phyloP scores from a whole-genome alignment of 768 basidiomycete species.

The Candolleomyces aberdarensis region DNA sequence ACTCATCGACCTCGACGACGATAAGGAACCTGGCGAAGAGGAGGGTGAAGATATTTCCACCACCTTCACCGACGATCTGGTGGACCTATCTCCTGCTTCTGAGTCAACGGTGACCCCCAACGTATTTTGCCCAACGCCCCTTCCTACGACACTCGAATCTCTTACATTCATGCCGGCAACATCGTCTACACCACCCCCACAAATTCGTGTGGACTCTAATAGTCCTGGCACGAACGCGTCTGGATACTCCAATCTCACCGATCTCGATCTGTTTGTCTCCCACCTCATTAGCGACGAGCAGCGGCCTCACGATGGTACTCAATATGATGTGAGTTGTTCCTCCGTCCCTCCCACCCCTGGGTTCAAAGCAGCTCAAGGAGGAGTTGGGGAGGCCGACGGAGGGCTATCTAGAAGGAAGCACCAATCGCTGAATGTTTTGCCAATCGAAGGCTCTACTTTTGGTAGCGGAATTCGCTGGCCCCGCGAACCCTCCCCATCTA shows the following conservation, averaged over 20 bases:
- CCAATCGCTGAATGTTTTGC: constrained; percentile 1
- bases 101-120: constrained; percentile 14
- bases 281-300: constrained; percentile 42
- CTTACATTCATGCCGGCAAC: constrained; percentile 1
- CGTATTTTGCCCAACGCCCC: constrained; percentile 11
- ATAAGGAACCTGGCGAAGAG: constrained; percentile 8
- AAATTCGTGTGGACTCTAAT: background rate
- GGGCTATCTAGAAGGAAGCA: background rate
- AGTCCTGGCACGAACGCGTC: background rate
- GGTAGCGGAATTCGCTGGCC: constrained; percentile 3
- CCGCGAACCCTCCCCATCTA: background rate
- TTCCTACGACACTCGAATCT: background rate
- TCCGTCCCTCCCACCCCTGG: background rate
- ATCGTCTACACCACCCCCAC: constrained; percentile 5
- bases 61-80: constrained; percentile 22
- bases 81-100: constrained; percentile 16
- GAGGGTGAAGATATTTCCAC: background rate
- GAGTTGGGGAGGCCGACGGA: background rate
- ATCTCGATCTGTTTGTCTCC: constrained; percentile 62
- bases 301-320: constrained; percentile 36
- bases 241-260: constrained; percentile 43
- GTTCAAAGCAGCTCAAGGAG: background rate
- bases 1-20: constrained; percentile 54
- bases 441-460: background rate
- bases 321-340: constrained; percentile 60